Evolutionary conservation across 179 eudicot species (phyloP).

Genomic region (Beta lomatogona): DNA sequence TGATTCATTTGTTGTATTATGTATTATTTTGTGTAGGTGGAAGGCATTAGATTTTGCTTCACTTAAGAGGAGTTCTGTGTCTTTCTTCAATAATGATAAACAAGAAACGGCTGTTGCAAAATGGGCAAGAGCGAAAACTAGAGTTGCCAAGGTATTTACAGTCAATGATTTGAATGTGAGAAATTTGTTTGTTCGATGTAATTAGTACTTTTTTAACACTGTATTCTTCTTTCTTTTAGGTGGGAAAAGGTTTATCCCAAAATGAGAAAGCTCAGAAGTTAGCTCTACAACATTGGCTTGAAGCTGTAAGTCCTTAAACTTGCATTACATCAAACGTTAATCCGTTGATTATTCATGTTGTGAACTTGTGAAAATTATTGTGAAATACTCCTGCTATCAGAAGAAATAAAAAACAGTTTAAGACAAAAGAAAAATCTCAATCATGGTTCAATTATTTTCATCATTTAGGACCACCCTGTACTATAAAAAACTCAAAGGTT

Average conservation of each 20-base stretch:
- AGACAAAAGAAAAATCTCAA: neutral
- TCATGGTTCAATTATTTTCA: neutral
- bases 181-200: neutral
- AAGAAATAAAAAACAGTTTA: neutral
- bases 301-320: constrained; percentile 51
- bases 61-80: constrained; percentile 68
- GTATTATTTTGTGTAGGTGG: constrained; percentile 59
- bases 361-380: neutral
- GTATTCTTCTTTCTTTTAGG: constrained; percentile 27
- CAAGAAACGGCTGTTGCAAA: constrained; percentile 77
- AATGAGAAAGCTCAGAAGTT: constrained; percentile 65
- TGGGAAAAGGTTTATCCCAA: constrained; percentile 68
- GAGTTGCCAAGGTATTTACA: constrained; percentile 72
- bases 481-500: neutral
- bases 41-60: constrained; percentile 87
- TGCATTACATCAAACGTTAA: neutral
- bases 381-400: too few relatives aligned
- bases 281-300: constrained; percentile 63
- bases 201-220: neutral
- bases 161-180: neutral
- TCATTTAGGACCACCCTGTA: neutral
- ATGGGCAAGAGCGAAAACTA: constrained; percentile 86
- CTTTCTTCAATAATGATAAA: constrained; percentile 72
- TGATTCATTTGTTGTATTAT: constrained; percentile 5
- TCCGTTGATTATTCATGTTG: neutral